A percentile compares a stretch with the other conserved stretches of the same genome.
Evolutionary conservation across 345 rosid species (phyloP).

Genomic region (Pugionium cornutum): DNA sequence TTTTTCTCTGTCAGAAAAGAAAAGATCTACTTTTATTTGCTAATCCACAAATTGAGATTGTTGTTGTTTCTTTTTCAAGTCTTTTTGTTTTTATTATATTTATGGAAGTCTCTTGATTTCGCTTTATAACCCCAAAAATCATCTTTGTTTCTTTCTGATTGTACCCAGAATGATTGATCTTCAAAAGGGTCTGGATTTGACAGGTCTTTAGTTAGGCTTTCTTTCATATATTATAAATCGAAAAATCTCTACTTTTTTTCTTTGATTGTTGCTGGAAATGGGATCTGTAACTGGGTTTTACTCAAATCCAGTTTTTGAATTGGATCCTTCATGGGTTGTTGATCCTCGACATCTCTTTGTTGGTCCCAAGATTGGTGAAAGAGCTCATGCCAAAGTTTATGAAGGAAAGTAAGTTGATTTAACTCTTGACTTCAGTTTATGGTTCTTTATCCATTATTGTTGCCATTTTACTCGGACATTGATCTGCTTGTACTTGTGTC

Average conservation of each 20-base stretch:
- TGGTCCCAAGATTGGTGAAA: slow-evolving; percentile 98
- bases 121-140: slow-evolving; percentile 17
- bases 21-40: no score
- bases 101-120: slow-evolving; percentile 40
- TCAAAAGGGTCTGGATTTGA: slow-evolving; percentile 29
- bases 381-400: slow-evolving; percentile 96
- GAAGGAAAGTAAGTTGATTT: slow-evolving; percentile 90
- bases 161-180: slow-evolving; percentile 36
- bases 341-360: slow-evolving; percentile 88
- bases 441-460: not conserved
- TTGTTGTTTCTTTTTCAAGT: no score
- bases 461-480: not conserved
- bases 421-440: slow-evolving; percentile 5
- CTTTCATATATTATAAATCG: no score
- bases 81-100: slow-evolving; percentile 20
- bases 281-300: slow-evolving; percentile 71
- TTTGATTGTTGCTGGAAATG: slow-evolving; percentile 48
- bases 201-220: slow-evolving; percentile 11
- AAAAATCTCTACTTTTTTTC: not conserved
- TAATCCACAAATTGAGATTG: no score
- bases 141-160: slow-evolving; percentile 1
- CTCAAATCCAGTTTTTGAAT: slow-evolving; percentile 52
- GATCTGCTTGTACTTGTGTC: slow-evolving; percentile 20
- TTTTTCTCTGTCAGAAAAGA: no score
- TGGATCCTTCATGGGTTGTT: slow-evolving; percentile 82